phyloP scores from a whole-genome alignment of 2,329 filamentous ascomycete species.

The Monilinia polystroma region DNA sequence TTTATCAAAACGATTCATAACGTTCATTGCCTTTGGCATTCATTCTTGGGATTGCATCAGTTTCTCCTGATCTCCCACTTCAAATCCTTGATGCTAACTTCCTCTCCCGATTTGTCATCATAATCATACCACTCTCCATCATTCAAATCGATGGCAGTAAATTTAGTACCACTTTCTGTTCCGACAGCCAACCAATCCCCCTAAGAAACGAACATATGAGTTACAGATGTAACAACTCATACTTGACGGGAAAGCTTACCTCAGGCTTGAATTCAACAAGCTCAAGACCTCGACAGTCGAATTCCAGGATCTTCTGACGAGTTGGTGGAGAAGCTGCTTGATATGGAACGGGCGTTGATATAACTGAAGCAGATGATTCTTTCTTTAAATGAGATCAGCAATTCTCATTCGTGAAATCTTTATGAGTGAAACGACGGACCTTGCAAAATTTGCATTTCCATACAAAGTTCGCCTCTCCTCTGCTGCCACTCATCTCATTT shows the following conservation, averaged over 20 bases:
- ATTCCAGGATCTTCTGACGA: constrained; percentile 75
- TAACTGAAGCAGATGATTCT: constrained; percentile 84
- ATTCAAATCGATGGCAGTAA: constrained; percentile 73
- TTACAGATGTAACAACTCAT: no score
- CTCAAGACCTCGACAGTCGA: constrained; percentile 92
- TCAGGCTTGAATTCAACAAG: constrained; percentile 90
- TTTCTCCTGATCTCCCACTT: constrained; percentile 70
- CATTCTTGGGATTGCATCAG: constrained; percentile 24
- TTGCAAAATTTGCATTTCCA: constrained; percentile 99
- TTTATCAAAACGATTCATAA: constrained; percentile 2
- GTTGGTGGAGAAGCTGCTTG: constrained; percentile 70
- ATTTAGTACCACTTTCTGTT: constrained; percentile 75
- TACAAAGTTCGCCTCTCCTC: constrained; percentile 98
- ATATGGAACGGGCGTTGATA: constrained; percentile 70
- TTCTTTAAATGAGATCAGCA: constrained; percentile 50
- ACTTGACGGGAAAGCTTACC: constrained; percentile 49
- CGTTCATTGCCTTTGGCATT: not conserved
- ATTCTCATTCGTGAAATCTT: not conserved
- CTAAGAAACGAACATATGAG: constrained; percentile 45
- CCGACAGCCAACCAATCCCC: constrained; percentile 90
- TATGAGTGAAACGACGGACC: constrained; percentile 49
- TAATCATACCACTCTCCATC: constrained; percentile 99
- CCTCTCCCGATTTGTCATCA: constrained; percentile 87
- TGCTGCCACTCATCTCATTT: constrained; percentile 88
- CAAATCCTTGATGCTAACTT: constrained; percentile 88